Conservation (phyloP, 2,329 filamentous ascomycete species). For the Byssothecium circinans region DNA sequence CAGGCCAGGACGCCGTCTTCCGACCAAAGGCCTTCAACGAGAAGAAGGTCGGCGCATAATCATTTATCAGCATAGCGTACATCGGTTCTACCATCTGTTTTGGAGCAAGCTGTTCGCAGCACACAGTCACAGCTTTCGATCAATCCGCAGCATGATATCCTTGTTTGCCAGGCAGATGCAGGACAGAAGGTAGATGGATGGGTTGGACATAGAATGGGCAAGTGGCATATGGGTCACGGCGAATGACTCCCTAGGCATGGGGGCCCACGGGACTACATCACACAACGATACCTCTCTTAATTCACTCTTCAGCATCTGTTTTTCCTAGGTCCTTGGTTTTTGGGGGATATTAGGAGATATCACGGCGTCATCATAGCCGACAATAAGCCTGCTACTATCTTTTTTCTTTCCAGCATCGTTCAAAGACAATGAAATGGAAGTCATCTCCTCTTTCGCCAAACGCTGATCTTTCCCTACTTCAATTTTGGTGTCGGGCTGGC, state of each 20-base stretch:
- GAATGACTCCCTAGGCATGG: not conserved
- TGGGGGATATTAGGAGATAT: not conserved
- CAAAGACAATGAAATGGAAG: not conserved
- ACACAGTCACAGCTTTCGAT: conserved; percentile 5
- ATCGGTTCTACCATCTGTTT: not conserved
- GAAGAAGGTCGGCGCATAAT: conserved; percentile 39
- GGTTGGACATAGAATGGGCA: not conserved
- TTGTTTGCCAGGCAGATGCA: not conserved
- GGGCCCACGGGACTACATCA: not conserved
- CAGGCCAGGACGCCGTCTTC: conserved; percentile 84
- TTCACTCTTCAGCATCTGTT: not conserved
- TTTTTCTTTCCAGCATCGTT: not conserved
- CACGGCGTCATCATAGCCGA: not conserved
- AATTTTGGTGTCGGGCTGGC: not conserved
- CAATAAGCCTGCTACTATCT: not conserved
- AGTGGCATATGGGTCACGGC: not conserved
- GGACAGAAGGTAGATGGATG: not conserved
- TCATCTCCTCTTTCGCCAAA: not conserved
- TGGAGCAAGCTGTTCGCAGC: conserved; percentile 8
- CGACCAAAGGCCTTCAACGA: conserved; percentile 52
- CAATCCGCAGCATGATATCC: conserved; percentile 10
- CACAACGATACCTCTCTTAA: not conserved
- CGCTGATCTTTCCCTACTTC: not conserved
- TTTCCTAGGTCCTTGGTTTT: not conserved
- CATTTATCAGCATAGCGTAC: not conserved